Evolutionary conservation across 1,284 basidiomycete species (phyloP), one percentile per base, ranked within the genome.

Genomic region (Stygiomarasmius scandens): DNA sequence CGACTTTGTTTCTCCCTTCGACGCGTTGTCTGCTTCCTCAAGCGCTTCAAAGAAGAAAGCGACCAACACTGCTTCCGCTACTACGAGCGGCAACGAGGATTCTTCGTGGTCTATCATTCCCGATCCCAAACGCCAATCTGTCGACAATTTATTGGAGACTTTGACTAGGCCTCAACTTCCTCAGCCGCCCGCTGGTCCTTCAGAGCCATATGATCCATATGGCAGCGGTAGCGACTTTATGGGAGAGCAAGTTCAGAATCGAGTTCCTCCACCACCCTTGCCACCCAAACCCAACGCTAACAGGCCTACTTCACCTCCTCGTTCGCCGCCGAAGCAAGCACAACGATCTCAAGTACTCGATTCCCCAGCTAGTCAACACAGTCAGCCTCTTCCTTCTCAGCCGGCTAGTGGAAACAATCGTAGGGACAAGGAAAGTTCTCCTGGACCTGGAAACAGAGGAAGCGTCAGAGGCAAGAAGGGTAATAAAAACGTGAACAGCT

Each of bases 1-100:
- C 64, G 89, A 92, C 50, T 93, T 90, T 61, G 79, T 88, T 55
- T 92, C 90, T 54, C 87, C 91, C 2, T 92, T 93, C 64, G 91
- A 93, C 64, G 89, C 89, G 12, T 78, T 93, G 27, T 69, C 74
- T 25, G 75, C 81, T 5, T 66, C 75, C 5, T 62, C 74, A 43
- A 64, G 75, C 8, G 69, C 81, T 54, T 86, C 85, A 76, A 87
- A 87, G 69, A 90, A 89, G 69, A 80, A 85, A 12, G 77, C 78
- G 3, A 80, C 82, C 12, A 60, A 74, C 23, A 76, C 77, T 44
- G 69, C 74, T 3, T 58, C 77, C 0, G 71, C 71, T 47, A 64
- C 75, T 11, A 76, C 80, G 20, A 80, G 76, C 60, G 71, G 72
- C 52, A 80, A 74, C 56, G 87, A 89, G 43, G 85, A 88, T 49